Evolutionary conservation across 345 rosid species (phyloP), one percentile per base, ranked within the genome.

Genomic region (Fremontodendron californicum): DNA sequence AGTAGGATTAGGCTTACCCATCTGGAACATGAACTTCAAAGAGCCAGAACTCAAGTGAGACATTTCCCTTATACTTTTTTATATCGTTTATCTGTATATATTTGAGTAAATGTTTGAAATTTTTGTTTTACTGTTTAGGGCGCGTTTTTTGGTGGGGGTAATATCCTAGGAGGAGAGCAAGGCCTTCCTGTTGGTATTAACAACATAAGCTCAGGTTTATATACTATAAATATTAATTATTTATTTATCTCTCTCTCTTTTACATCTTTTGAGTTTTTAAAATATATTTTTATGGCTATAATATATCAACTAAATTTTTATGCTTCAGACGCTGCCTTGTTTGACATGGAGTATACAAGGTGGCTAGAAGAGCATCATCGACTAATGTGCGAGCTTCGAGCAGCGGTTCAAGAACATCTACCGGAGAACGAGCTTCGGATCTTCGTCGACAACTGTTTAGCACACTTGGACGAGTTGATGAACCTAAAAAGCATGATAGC

Each of bases 351-450:
- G 87, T 96, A 96, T 18, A 79, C 88, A 8, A 84, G 97, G 78
- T 96, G 99, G 99, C 81, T 83, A 0, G 99, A 96, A 79, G 97
- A 94, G 86, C 91, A 96, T 79, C 97, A 92, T 66, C 88, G 96
- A 4, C 79, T 92, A 3, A 85, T 88, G 86, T 84, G 89, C 37
- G 98, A 96, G 88, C 94, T 96, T 18, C 86, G 97, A 57, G 97
- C 96, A 0, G 99, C 99, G 2, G 89, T 93, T 61, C 97, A 94
- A 74, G 98, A 96, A 71, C 90, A 94, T 73, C 71, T 94, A 51
- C 88, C 91, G 0, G 99, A 96, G 81, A 91, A 91, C 75, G 97
- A 96, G 82, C 96, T 96, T 2, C 81, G 94, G 84, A 82, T 96
- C 71, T 92, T 84, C 35, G 98, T 96, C 39, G 97, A 91, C 81